A percentile compares a stretch with the other conserved stretches of the same genome.
Conservation (phyloP, 495 filamentous ascomycete species). For the Pyrenula aspistea region DNA sequence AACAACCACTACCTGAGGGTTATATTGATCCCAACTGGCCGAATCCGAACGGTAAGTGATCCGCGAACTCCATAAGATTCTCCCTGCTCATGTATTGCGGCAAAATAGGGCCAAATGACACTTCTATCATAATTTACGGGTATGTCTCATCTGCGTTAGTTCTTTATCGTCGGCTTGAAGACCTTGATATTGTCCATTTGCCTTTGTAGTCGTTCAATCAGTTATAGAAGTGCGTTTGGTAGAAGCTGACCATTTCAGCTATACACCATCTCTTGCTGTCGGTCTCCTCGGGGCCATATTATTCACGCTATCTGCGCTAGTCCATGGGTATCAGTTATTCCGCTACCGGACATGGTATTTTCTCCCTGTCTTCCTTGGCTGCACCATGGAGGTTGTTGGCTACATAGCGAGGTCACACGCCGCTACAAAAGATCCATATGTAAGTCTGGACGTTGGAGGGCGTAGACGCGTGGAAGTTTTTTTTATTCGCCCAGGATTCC, state of each 20-base stretch:
- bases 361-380: conserved; percentile 41
- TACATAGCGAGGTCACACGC: conserved; percentile 29
- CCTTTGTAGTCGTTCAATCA: too few species aligned
- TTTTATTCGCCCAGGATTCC: too few species aligned
- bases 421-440: conserved; percentile 31
- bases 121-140: not conserved
- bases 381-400: conserved; percentile 34
- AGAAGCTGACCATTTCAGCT: not conserved
- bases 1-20: not conserved
- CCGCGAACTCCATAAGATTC: too few species aligned
- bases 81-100: too few species aligned
- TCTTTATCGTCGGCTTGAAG: not conserved
- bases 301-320: not conserved
- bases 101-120: not conserved
- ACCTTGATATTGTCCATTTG: too few species aligned
- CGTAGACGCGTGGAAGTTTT: too few species aligned
- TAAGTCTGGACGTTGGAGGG: too few species aligned
- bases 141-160: not conserved
- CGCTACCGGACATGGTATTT: conserved; percentile 45
- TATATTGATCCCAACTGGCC: conserved; percentile 1
- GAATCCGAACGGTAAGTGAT: not conserved
- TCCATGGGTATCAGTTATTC: conserved; percentile 17
- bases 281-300: not conserved
- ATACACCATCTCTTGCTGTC: not conserved
- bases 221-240: not conserved